phyloP scores from a whole-genome alignment of 768 basidiomycete genomes.

The Saitozyma sp. region DNA sequence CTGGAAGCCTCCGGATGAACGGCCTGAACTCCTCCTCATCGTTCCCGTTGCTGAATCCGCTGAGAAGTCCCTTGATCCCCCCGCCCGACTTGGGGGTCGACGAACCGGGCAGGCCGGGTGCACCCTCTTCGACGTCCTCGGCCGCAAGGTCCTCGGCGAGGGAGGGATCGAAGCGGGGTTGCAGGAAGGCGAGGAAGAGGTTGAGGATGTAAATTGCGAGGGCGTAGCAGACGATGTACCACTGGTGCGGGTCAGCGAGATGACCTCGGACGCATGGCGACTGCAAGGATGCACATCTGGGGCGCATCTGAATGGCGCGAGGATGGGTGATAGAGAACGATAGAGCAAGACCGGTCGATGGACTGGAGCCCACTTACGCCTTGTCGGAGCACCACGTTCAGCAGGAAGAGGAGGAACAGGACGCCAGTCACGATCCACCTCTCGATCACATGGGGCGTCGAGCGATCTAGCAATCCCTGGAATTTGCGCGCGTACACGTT shows the following conservation, averaged over 20 bases:
- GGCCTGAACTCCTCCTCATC: conserved; percentile 90
- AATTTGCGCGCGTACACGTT: conserved; percentile 56
- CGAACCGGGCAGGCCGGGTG: conserved; percentile 57
- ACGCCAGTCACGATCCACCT: conserved; percentile 80
- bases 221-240: conserved; percentile 61
- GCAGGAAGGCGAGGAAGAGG: conserved; percentile 92
- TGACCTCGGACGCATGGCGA: background rate
- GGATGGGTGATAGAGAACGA: background rate
- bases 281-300: background rate
- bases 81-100: conserved; percentile 21
- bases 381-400: conserved; percentile 83
- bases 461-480: conserved; percentile 84
- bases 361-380: conserved; percentile 65
- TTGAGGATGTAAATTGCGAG: conserved; percentile 94
- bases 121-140: conserved; percentile 93
- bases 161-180: conserved; percentile 97
- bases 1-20: conserved; percentile 87
- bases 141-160: conserved; percentile 89
- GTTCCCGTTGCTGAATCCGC: conserved; percentile 38
- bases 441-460: conserved; percentile 84
- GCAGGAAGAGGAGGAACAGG: conserved; percentile 70
- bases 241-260: conserved; percentile 13
- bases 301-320: background rate
- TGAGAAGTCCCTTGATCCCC: conserved; percentile 45
- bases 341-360: background rate